Conservation (phyloP, 116 monocot species). For the Phalaenopsis hybrid region DNA sequence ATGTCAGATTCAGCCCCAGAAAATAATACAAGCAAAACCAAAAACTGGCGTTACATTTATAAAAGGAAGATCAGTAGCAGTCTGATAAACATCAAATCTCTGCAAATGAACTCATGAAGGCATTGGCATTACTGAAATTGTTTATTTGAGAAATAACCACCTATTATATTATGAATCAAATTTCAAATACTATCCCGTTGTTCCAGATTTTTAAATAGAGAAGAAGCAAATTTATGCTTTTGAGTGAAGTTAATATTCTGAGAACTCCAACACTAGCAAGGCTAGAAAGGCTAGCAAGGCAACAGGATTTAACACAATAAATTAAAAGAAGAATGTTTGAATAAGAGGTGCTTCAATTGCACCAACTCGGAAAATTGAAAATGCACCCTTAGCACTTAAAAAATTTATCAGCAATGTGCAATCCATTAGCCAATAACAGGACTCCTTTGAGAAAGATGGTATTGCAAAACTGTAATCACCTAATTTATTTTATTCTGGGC, state of each 20-base stretch:
- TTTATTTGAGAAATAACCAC: background rate
- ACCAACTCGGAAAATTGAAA: too few relatives aligned
- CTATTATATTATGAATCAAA: background rate
- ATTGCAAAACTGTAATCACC: background rate
- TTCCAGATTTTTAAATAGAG: too few relatives aligned
- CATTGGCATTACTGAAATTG: background rate
- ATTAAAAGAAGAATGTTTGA: too few relatives aligned
- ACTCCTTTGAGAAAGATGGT: background rate
- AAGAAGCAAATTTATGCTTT: background rate
- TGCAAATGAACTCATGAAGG: background rate
- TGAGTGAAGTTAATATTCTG: background rate
- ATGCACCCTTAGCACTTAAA: too few relatives aligned
- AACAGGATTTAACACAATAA: background rate
- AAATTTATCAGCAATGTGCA: too few relatives aligned
- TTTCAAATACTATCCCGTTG: too few relatives aligned
- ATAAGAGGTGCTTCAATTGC: too few relatives aligned
- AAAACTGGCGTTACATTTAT: background rate
- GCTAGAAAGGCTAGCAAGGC: background rate
- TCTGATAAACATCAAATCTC: background rate
- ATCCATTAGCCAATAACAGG: background rate
- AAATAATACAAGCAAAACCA: background rate
- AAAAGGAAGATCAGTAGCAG: background rate
- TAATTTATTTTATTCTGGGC: background rate
- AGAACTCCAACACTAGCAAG: background rate
- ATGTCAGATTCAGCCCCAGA: background rate